Evolutionary conservation across 495 filamentous ascomycete genomes (phyloP), one percentile per base, ranked within the genome.

Genomic region (Penicillium coprophilum): DNA sequence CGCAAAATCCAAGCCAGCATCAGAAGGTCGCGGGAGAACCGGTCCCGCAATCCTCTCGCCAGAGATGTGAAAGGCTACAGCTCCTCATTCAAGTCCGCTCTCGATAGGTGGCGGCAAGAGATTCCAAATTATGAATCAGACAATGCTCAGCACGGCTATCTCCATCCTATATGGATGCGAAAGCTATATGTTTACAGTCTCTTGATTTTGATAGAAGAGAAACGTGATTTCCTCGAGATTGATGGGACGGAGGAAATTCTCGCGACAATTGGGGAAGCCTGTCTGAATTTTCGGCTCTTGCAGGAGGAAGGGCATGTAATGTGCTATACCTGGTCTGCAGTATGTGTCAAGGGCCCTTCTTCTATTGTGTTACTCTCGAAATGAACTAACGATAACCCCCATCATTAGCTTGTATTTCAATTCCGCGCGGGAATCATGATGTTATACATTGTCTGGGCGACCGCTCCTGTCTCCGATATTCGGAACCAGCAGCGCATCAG

Each of bases 301-400:
- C 69, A 69, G 55, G 65, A 67, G 36, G 67, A 70, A 56, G 69
- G 69, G 10, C 69, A 72, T 53, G 65, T 70, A 13, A 60, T 70
- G 59, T 72, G 69, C 27, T 72, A 65, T 61, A 72, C 69, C 0
- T 72, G 69, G 69, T 70, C 69, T 56, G 67, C 69, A 39, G 69
- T 72, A 55, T 54, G 69, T 61, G 49, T 30, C 4, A 11, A 17
- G 21, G 0, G 24, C 3, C 10, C 15, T 15, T 23, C 2, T 39
- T n/a, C 19, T 9, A 13, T 38, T n/a, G 6, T 6, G 34, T 5
- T 38, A 38, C 0, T 2, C 13, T 17, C 34, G 6, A 27, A 23
- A 7, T 27, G 45, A 17, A 24, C 59, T 63, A 23, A 65, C 40
- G 19, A 23, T 23, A 13, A 11, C 20, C 36, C 36, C 7, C 6